Conservation (phyloP, 106 monocot genomes). For the Acorus gramineus region DNA sequence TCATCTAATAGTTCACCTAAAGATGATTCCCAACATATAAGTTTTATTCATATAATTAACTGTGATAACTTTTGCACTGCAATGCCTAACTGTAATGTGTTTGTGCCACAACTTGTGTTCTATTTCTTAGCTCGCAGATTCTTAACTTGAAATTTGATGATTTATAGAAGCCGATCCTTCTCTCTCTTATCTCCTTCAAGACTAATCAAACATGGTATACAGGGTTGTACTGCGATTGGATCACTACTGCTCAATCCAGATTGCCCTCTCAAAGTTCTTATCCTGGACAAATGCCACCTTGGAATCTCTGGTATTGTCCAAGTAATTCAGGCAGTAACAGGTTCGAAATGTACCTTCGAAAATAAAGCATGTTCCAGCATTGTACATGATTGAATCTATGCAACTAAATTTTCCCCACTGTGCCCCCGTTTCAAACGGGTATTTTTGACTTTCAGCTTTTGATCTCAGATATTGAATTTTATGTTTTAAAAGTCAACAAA, state of each 20-base stretch:
- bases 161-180: neutral
- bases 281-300: slow-evolving; percentile 56
- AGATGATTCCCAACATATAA: too few relatives aligned
- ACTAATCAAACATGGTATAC: neutral
- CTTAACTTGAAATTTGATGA: too few relatives aligned
- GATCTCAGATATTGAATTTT: neutral
- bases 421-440: too few relatives aligned
- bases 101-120: too few relatives aligned
- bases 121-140: too few relatives aligned
- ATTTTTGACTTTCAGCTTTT: neutral
- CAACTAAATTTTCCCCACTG: too few relatives aligned
- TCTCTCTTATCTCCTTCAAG: neutral
- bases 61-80: too few relatives aligned
- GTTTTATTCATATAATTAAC: too few relatives aligned
- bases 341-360: slow-evolving; percentile 18
- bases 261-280: slow-evolving; percentile 52
- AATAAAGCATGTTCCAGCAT: too few relatives aligned
- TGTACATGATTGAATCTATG: too few relatives aligned
- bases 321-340: slow-evolving; percentile 53
- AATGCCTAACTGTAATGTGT: too few relatives aligned
- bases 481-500: neutral
- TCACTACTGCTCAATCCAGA: slow-evolving; percentile 36
- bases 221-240: slow-evolving; percentile 46
- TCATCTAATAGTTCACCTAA: too few relatives aligned
- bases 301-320: slow-evolving; percentile 51